Percentiles rank a stretch among this genome's conserved stretches.
Conservation (phyloP, 2,329 filamentous ascomycete genomes). For the Didymella arachidicola region DNA sequence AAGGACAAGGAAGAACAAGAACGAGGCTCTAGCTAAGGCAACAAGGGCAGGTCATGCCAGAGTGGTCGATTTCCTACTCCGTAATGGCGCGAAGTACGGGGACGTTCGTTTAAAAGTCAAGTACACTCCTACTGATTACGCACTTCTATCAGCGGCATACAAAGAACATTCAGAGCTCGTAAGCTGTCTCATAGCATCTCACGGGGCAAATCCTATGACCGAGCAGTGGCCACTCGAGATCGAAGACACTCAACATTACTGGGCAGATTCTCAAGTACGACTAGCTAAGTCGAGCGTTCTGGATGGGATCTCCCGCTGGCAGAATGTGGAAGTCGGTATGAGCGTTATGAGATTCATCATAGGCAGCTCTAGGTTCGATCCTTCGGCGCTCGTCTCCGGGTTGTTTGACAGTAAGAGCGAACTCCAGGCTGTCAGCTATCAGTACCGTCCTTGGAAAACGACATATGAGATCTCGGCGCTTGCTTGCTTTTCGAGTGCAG, state of each 20-base stretch:
- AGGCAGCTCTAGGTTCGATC: conserved; percentile 25
- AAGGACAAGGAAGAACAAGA: conserved; percentile 25
- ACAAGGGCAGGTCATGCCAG: conserved; percentile 24
- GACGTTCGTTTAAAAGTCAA: conserved; percentile 22
- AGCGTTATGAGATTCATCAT: conserved; percentile 27
- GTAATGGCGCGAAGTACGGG: conserved; percentile 27
- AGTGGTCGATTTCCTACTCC: conserved; percentile 27
- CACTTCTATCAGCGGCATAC: conserved; percentile 27
- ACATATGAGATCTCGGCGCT: conserved; percentile 30
- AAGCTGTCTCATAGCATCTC: conserved; percentile 22
- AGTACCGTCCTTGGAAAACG: conserved; percentile 28
- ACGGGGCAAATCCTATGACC: conserved; percentile 29
- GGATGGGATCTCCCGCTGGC: conserved; percentile 29
- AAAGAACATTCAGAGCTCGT: conserved; percentile 28
- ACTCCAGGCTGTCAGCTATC: conserved; percentile 21
- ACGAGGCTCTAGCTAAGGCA: conserved; percentile 30
- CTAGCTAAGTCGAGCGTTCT: conserved; percentile 28
- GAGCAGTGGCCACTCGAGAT: conserved; percentile 33
- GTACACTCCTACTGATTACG: conserved; percentile 24
- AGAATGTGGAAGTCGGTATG: conserved; percentile 26
- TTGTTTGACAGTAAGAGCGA: conserved; percentile 33
- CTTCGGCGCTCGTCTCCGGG: conserved; percentile 22
- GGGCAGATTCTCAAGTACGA: conserved; percentile 25
- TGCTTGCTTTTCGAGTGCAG: conserved; percentile 26
- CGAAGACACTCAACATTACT: conserved; percentile 30